Evolutionary conservation across 2,329 filamentous ascomycete genomes (phyloP), one percentile per base, ranked within the genome.

Genomic region (Neofusicoccum kwambonambiense): DNA sequence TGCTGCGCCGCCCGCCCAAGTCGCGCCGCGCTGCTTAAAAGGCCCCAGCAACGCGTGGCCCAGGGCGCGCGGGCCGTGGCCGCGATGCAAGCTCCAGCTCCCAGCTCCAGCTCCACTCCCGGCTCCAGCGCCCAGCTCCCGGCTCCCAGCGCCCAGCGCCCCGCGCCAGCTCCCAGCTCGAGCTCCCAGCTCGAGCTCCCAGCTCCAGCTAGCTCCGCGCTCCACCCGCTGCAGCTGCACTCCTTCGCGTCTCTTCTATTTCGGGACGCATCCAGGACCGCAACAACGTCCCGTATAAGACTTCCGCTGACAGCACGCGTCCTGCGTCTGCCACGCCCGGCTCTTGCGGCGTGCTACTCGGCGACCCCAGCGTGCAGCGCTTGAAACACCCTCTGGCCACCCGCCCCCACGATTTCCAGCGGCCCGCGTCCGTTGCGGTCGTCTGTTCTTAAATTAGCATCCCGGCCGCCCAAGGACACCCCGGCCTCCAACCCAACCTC

Each of bases 191-290:
- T 19, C 19, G 19, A 17, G 17, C 35, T 3, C 7, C 47, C 15
- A 34, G 47, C 2, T 22, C 34, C 34, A 54, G 50, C 22, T 22
- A 6, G 31, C 31, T n/a, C 6, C 19, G 15, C 12, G 22, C 22
- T 31, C 9, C 50, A 17, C n/a, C 34, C 12, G 9, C 37, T n/a
- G 52, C 34, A 31, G 15, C 50, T n/a, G 19, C 52, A 57, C 42
- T 57, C 52, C 52, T 57, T 31, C 19, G 39, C 22, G 11, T 7
- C 39, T 57, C 44, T 57, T 57, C 39, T 57, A 57, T 57, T 57
- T 44, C 37, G 37, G 52, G 52, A 57, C 44, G 52, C 19, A 37
- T 52, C 9, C 4, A 31, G 27, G 27, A 7, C 27, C 49, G 49
- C 31, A n/a, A 34, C 49, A 5, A 31, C 27, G 27, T 7, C 11